Percentiles rank a stretch among this genome's conserved stretches.
These are phyloP conservation scores for Citrus sinensis DNA, from an alignment of 345 rosid species.

Conservation along the genomic window DVS_A1.0 CM039164.1:14086001-14086500, in stretches of 20 bases:
- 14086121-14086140: not conserved
- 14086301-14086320: not conserved
- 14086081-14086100: not conserved
- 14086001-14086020: slow-evolving; percentile 13
- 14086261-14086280: not conserved
- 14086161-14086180: not conserved
- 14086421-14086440: not conserved
- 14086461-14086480: not conserved
- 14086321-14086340: too few species aligned
- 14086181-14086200: not conserved
- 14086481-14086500: not conserved
- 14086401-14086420: not conserved
- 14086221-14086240: not conserved
- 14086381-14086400: not conserved
- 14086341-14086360: not conserved
- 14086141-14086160: not conserved
- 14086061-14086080: not conserved
- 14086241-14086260: not conserved
- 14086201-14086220: not conserved
- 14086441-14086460: not conserved
- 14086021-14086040: not conserved
- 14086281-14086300: not conserved
- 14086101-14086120: not conserved
- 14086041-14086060: slow-evolving; percentile 3
- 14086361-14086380: not conserved